Conservation (phyloP, 495 filamentous ascomycete genomes). For the Ramalina intermedia region DNA sequence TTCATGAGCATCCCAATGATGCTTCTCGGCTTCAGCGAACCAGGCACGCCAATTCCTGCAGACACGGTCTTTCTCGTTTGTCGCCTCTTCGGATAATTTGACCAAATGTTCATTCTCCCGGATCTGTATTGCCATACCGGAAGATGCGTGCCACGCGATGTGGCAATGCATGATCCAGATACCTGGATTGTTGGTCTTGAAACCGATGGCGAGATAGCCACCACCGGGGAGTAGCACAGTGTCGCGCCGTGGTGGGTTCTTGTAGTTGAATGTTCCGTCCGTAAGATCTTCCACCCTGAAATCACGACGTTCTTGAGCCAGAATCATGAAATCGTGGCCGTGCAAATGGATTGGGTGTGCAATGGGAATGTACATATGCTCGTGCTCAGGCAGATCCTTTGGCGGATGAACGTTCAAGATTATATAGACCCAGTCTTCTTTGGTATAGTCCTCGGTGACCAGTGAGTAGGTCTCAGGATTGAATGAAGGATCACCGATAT, state of each 20-base stretch:
- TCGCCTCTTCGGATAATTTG: too few species aligned
- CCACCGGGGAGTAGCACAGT: constrained; percentile 35
- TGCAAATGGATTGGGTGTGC: constrained; percentile 33
- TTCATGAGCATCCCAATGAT: constrained; percentile 4
- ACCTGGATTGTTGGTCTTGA: constrained; percentile 30
- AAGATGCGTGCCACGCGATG: constrained; percentile 23
- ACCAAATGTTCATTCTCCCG: constrained; percentile 12
- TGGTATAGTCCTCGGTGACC: too few species aligned
- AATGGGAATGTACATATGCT: neutral
- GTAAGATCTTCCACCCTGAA: neutral
- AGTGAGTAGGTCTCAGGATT: neutral
- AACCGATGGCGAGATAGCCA: constrained; percentile 39
- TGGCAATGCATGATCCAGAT: constrained; percentile 30
- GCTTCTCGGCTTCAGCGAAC: neutral
- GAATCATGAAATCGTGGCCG: constrained; percentile 44
- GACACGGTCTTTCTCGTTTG: neutral
- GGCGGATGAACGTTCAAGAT: neutral
- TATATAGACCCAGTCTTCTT: neutral
- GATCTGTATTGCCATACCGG: constrained; percentile 23
- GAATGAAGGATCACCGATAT: neutral
- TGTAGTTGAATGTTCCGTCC: constrained; percentile 10
- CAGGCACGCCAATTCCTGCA: neutral
- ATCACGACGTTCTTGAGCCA: constrained; percentile 28
- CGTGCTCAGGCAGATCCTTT: too few species aligned
- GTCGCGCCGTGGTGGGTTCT: constrained; percentile 41